Conservation (phyloP, 495 filamentous ascomycete species). For the Penicillium coprophilum region DNA sequence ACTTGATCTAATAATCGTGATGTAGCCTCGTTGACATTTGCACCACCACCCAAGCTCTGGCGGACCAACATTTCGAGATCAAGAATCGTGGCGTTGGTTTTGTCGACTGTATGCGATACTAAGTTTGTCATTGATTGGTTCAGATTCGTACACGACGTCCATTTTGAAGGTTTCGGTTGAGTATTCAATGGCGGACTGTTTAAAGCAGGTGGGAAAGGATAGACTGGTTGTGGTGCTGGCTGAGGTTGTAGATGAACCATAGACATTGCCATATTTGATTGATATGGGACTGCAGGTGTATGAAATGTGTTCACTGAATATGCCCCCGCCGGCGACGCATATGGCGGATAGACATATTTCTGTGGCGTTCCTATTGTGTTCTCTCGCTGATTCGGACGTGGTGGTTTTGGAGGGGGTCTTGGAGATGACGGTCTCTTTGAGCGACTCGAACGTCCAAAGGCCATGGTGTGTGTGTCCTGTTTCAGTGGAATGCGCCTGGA, state of each 20-base stretch:
- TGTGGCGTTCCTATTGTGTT: background rate
- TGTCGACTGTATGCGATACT: constrained; percentile 16
- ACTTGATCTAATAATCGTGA: constrained; percentile 55
- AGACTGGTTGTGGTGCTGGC: background rate
- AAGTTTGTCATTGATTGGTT: constrained; percentile 19
- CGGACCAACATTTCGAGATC: constrained; percentile 20
- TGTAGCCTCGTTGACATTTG: constrained; percentile 43
- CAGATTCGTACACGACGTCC: constrained; percentile 18
- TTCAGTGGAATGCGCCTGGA: background rate
- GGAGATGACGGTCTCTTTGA: constrained; percentile 2
- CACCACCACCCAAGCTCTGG: constrained; percentile 18
- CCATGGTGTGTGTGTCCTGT: background rate
- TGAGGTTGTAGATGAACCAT: constrained; percentile 5
- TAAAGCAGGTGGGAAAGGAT: background rate
- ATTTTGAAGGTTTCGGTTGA: constrained; percentile 11
- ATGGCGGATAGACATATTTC: background rate
- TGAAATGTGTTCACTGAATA: constrained; percentile 4
- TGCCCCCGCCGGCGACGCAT: background rate
- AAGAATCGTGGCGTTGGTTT: constrained; percentile 23
- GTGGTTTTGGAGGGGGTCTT: constrained; percentile 8
- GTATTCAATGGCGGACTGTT: background rate
- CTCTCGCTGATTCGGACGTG: constrained; percentile 5
- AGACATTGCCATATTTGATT: constrained; percentile 1
- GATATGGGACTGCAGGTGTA: constrained; percentile 2
- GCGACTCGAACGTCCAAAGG: constrained; percentile 1